Conservation (phyloP, 768 basidiomycete species). For the Gloeopeniophorella convolvens region DNA sequence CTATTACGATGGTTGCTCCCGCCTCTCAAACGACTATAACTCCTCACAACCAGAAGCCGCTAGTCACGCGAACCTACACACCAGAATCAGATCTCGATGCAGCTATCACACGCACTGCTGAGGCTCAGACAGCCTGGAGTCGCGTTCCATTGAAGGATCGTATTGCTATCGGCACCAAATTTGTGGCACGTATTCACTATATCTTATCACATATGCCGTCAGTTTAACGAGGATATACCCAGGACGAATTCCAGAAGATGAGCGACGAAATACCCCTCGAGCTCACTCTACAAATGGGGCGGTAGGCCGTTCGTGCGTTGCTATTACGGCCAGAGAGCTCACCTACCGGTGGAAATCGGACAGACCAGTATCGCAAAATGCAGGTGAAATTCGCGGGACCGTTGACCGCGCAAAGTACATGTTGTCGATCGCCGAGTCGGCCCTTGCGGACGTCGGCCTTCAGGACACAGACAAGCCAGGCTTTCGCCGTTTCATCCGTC, state of each 20-base stretch:
- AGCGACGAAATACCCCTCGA: slow-evolving; percentile 64
- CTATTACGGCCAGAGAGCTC: neutral
- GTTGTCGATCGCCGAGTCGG: slow-evolving; percentile 71
- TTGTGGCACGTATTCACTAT: slow-evolving; percentile 49
- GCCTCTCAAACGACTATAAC: slow-evolving; percentile 70
- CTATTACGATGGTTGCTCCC: slow-evolving; percentile 18
- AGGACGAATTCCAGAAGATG: slow-evolving; percentile 47
- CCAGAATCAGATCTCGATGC: slow-evolving; percentile 50
- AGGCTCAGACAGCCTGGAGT: slow-evolving; percentile 73
- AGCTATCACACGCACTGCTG: slow-evolving; percentile 48
- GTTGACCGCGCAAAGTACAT: slow-evolving; percentile 80
- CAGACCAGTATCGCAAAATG: slow-evolving; percentile 73
- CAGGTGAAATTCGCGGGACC: slow-evolving; percentile 77
- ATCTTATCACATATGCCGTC: neutral
- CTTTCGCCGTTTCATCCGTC: slow-evolving; percentile 77
- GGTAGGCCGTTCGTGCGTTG: slow-evolving; percentile 42
- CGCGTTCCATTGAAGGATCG: slow-evolving; percentile 53
- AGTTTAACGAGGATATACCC: neutral
- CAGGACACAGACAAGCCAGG: slow-evolving; percentile 76
- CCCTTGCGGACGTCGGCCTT: slow-evolving; percentile 69
- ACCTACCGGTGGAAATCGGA: neutral
- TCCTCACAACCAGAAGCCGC: slow-evolving; percentile 71
- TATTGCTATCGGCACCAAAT: slow-evolving; percentile 62
- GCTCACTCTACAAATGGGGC: slow-evolving; percentile 85
- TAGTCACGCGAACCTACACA: slow-evolving; percentile 63